Evolutionary conservation across 345 rosid species (phyloP), one percentile per base, ranked within the genome.

Genomic region (Geranium rotundifolium): DNA sequence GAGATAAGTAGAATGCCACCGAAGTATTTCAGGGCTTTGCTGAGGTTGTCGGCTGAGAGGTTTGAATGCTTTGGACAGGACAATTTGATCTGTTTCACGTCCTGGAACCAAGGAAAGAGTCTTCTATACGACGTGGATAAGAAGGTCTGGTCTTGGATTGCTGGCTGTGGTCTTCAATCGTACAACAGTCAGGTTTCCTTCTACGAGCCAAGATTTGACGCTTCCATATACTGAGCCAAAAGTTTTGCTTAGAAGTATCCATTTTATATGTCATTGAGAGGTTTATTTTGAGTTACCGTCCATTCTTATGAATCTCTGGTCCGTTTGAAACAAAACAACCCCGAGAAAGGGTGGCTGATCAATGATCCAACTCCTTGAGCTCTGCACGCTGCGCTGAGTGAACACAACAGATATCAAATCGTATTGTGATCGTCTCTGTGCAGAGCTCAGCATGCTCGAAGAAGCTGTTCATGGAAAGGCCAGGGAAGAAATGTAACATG

Each of bases 51-150:
- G 9, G 98, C 98, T 49, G 98, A 92, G 80, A 85, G 93, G 58
- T 92, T 92, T 60, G 95, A 92, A 79, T 92, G 98, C 80, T 85
- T 89, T 75, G 96, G 96, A 54, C 96, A 92, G 82, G 98, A 92
- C 68, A 92, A 92, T 62, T 81, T 87, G 73, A 89, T 92, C 29
- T 89, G 96, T 69, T 92, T 92, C 69, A 92, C 98, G 27, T 92
- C 95, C n/a, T 87, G 98, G 96, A 92, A 92, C 74, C 98, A 87
- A 70, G 93, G 98, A 54, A 92, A 85, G 65, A 86, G 98, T 49
- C 96, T 92, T 63, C 71, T 92, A 10, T 92, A 85, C 29, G 93
- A 92, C 76, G 89, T 89, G 65, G 95, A 89, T 74, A 91, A 87
- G 80, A 92, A 81, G 82, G 77, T 60, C 39, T 92, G 96, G 98